phyloP scores from a whole-genome alignment of 768 basidiomycete species.

The Suillus luteus region DNA sequence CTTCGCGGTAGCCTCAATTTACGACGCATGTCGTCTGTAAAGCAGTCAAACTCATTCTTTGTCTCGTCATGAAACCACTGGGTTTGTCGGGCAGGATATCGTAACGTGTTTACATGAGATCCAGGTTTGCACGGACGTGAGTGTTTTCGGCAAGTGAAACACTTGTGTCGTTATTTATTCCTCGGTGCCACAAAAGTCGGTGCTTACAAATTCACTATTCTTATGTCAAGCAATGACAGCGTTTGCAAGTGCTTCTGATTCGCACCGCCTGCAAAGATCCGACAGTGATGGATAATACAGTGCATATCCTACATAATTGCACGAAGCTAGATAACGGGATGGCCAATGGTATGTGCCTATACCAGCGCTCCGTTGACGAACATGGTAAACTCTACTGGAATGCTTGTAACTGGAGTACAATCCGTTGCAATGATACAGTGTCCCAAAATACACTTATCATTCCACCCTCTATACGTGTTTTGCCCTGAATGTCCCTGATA shows the following conservation, averaged over 20 bases:
- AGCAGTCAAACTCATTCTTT: neutral
- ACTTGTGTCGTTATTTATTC: slow-evolving; percentile 1
- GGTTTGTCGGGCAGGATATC: neutral
- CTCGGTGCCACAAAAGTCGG: neutral
- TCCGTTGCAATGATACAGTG: slow-evolving; percentile 17
- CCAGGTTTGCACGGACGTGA: slow-evolving; percentile 5
- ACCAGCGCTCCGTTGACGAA: neutral
- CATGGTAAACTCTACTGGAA: neutral
- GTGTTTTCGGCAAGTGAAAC: neutral
- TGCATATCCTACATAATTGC: slow-evolving; percentile 4
- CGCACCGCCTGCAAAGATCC: slow-evolving; percentile 2
- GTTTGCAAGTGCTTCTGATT: slow-evolving; percentile 8
- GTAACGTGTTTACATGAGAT: neutral
- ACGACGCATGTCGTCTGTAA: neutral
- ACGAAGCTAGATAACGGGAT: neutral
- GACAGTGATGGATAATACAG: neutral
- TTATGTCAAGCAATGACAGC: slow-evolving; percentile 8
- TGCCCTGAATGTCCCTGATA: slow-evolving; percentile 25
- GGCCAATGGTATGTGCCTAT: neutral
- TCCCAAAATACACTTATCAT: slow-evolving; percentile 19
- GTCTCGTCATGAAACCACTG: neutral
- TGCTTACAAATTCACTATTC: slow-evolving; percentile 5
- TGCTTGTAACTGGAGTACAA: slow-evolving; percentile 26
- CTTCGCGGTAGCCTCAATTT: neutral
- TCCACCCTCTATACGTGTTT: slow-evolving; percentile 7